These are phyloP conservation scores for Cryptococcus jaspeensis DNA, from an alignment of 1,284 basidiomycete genomes.

Conservation along the genomic window DNA sequence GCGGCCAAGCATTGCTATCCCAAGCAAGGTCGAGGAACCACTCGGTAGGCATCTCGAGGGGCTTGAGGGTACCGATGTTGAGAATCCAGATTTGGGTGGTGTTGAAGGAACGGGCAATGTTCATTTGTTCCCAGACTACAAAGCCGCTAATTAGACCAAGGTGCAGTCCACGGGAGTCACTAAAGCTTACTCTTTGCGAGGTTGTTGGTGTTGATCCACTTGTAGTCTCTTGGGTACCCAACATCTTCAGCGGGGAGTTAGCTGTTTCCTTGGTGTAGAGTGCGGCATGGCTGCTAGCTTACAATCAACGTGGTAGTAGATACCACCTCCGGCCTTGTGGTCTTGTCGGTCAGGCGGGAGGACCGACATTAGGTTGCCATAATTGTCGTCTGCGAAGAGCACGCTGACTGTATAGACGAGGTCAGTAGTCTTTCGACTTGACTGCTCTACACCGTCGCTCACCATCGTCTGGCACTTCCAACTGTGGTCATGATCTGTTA, in stretches of 20 bases:
- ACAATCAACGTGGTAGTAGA: conserved; percentile 64
- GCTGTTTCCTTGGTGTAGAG: not conserved
- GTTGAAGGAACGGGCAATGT: conserved; percentile 31
- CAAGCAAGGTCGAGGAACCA: conserved; percentile 29
- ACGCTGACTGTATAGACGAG: conserved; percentile 20
- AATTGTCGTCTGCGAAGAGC: conserved; percentile 47
- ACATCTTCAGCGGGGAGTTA: conserved; percentile 18
- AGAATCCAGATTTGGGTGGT: conserved; percentile 34
- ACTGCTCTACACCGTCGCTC: not conserved
- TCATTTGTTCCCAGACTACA: conserved; percentile 37
- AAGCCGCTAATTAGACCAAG: not conserved
- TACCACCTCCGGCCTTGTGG: conserved; percentile 62
- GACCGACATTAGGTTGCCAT: conserved; percentile 46
- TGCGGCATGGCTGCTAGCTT: conserved; percentile 4
- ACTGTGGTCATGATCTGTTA: conserved; percentile 38
- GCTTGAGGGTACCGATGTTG: conserved; percentile 32
- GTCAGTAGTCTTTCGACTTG: no score
- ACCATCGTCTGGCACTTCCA: conserved; percentile 45
- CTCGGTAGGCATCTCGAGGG: conserved; percentile 30
- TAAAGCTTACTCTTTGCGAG: conserved; percentile 28
- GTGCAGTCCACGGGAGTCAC: not conserved
- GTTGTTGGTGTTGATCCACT: conserved; percentile 40
- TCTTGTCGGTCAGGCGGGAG: conserved; percentile 57
- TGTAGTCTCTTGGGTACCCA: conserved; percentile 49
- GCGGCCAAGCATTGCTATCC: conserved; percentile 28